Base-by-base conservation (phyloP, 331 rosid genomes). In the Quercus phellos region DNA sequence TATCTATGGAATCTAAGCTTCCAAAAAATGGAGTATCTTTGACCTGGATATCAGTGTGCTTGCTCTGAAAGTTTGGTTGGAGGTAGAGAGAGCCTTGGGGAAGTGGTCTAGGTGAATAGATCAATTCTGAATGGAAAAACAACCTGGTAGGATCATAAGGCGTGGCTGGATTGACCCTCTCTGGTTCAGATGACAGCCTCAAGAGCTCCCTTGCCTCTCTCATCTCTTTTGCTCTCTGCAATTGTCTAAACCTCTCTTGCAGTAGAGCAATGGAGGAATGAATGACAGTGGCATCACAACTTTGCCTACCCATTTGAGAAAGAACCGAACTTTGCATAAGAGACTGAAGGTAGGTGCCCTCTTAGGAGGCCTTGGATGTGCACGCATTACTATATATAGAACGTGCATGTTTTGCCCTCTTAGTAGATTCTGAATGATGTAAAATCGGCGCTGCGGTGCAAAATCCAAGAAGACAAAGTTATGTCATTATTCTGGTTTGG, bases 171-270 rank as follows among this genome's bases (percentile, higher is more conserved):
- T 67, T 46, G 53, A 13, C 68, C 35, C 68, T 63, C 63, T 70
- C 76, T 6, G 84, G 72, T 60, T 76, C 86, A 22, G 88, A 68
- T 7, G 73, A 61, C 73, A 85, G 77, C 75, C 88, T 76, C 32
- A 82, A 72, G 19, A 81, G 79, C 84, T 84, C 88, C 69, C 81
- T 81, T 78, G 82, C 86, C 74, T 84, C 82, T 79, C 88, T 87
- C 78, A 79, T 81, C 84, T 84, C 88, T 76, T 84, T 86, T 42
- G 86, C 90, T 76, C 78, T 78, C 84, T 84, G 86, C 86, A 87
- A 70, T 78, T 64, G 84, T 72, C 81, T 76, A 58, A 86, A 86
- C 69, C 90, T 81, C 79, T 86, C 90, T 77, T 86, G 88, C 74
- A 84, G 87, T 74, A 87, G 60, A 43, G 84, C 86, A 32, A 87